phyloP scores from a whole-genome alignment of 495 filamentous ascomycete genomes.

The Neurospora tetrasperma region DNA sequence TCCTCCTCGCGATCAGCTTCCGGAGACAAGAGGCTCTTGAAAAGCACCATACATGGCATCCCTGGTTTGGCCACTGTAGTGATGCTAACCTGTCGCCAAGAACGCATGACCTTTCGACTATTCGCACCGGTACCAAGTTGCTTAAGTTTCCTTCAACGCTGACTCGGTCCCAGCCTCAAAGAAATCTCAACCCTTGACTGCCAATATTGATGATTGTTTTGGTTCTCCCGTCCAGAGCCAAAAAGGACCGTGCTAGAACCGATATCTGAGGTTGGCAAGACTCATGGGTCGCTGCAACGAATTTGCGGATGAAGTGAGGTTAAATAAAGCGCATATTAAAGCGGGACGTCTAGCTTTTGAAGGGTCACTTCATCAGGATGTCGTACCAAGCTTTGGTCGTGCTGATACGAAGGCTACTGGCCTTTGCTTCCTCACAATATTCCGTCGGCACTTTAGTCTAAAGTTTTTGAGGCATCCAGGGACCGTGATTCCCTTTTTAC shows the following conservation, averaged over 20 bases:
- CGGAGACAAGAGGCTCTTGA: neutral
- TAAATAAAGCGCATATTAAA: slow-evolving; percentile 41
- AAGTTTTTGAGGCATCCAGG: slow-evolving; percentile 7
- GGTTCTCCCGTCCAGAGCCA: neutral
- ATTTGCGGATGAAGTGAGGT: slow-evolving; percentile 43
- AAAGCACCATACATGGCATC: neutral
- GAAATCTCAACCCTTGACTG: neutral
- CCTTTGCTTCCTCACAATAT: slow-evolving; percentile 2
- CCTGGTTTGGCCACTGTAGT: neutral
- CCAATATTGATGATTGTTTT: neutral
- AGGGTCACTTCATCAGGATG: slow-evolving; percentile 14
- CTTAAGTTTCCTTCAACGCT: neutral
- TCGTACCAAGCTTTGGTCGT: slow-evolving; percentile 8
- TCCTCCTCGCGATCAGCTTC: neutral
- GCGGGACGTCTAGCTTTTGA: slow-evolving; percentile 25
- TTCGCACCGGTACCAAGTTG: neutral
- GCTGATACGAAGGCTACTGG: slow-evolving; percentile 11
- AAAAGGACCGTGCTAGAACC: neutral
- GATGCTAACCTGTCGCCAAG: neutral
- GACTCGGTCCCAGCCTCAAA: neutral
- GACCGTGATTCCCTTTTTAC: slow-evolving; percentile 34
- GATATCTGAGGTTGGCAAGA: slow-evolving; percentile 5
- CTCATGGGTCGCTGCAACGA: slow-evolving; percentile 18
- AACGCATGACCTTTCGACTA: neutral
- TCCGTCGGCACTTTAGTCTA: slow-evolving; percentile 3